These are phyloP conservation scores for Olyra latifolia DNA, from an alignment of 176 grass and related monocot species.

Conservation along the genomic window DNA sequence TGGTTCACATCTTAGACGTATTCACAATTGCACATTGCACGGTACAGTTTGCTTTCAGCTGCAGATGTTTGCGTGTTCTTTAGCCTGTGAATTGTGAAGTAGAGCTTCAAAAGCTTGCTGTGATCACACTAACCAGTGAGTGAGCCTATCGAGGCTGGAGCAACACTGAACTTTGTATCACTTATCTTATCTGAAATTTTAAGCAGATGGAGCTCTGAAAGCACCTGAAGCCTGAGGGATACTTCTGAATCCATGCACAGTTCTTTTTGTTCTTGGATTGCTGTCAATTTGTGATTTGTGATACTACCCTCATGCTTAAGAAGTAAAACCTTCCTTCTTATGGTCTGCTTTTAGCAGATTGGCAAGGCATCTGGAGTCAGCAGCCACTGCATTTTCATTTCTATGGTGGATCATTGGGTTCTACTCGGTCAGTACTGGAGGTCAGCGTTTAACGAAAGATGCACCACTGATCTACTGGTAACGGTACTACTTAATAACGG, in stretches of 20 bases:
- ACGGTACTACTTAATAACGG: neutral
- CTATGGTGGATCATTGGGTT: slow-evolving; percentile 62
- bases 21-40: too few relatives aligned
- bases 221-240: neutral
- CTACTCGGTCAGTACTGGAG: slow-evolving; percentile 51
- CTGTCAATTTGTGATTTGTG: neutral
- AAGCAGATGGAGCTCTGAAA: neutral
- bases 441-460: slow-evolving; percentile 37
- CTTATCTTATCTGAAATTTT: neutral
- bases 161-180: neutral
- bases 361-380: slow-evolving; percentile 45
- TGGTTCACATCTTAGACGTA: neutral
- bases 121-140: neutral
- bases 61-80: neutral
- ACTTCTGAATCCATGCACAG: neutral
- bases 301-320: neutral
- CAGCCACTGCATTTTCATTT: slow-evolving; percentile 55
- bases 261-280: neutral
- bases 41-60: neutral
- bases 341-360: slow-evolving; percentile 20
- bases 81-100: neutral
- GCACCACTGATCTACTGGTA: slow-evolving; percentile 55
- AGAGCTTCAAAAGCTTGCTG: neutral
- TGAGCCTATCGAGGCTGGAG: neutral
- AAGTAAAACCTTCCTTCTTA: neutral